phyloP scores from a whole-genome alignment of 2,329 filamentous ascomycete genomes.

The Epichloe hybrida region DNA sequence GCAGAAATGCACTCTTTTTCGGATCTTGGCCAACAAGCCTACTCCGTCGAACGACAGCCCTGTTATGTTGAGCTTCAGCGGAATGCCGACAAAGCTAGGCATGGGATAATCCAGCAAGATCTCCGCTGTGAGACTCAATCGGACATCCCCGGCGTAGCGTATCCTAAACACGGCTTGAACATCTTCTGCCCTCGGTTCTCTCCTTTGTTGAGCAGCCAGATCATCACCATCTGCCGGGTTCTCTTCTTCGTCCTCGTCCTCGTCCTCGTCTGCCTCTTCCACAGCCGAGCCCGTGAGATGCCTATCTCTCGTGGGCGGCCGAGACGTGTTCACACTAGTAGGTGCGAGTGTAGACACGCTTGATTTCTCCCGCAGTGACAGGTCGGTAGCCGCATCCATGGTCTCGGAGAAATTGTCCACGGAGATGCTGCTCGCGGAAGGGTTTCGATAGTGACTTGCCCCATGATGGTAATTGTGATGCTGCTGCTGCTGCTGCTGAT shows the following conservation, averaged over 20 bases:
- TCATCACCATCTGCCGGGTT: conserved; percentile 13
- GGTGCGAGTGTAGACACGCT: conserved; percentile 50
- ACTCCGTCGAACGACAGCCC: conserved; percentile 92
- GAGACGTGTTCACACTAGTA: conserved; percentile 37
- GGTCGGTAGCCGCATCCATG: conserved; percentile 17
- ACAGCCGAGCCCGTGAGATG: conserved; percentile 24
- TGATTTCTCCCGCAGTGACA: conserved; percentile 40
- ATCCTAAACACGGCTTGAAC: conserved; percentile 88
- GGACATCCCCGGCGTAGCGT: conserved; percentile 75
- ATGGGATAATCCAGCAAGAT: conserved; percentile 96
- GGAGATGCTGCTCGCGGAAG: conserved; percentile 33
- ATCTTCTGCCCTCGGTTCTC: conserved; percentile 70
- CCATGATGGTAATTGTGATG: conserved; percentile 6
- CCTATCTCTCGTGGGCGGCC: conserved; percentile 44
- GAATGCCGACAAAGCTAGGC: conserved; percentile 94
- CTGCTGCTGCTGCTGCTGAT: conserved; percentile 4
- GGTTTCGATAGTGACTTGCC: conserved; percentile 27
- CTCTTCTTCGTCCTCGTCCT: conserved; percentile 8
- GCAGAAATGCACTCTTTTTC: conserved; percentile 81
- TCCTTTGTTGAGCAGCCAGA: conserved; percentile 23
- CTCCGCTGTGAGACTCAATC: conserved; percentile 81
- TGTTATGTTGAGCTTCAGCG: conserved; percentile 87
- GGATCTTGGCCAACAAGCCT: conserved; percentile 81
- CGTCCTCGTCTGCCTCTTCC: conserved; percentile 23
- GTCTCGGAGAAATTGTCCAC: conserved; percentile 25